Base-by-base conservation (phyloP, 2,329 filamentous ascomycete genomes). In the Setomelanomma holmii region DNA sequence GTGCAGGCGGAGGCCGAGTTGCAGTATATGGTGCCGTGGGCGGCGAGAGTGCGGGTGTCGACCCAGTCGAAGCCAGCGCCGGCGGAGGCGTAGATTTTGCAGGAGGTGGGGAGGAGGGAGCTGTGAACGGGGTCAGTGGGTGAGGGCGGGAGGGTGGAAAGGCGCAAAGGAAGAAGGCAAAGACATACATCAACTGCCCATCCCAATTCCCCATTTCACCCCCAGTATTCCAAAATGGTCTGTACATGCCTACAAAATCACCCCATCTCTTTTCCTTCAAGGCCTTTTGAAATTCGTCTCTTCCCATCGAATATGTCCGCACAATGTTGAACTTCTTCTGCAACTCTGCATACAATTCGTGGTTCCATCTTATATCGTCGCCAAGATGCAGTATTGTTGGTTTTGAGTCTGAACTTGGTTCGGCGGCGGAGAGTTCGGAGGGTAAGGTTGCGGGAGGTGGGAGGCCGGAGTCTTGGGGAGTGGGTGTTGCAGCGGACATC, bases 1-100 rank as follows among this genome's bases (percentile, higher is more conserved):
- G 86, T 86, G 30, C 87, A 87, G 0, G 88, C 87, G 1, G 85
- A 81, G 1, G 87, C 88, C 2, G 85, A 83, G 74, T 91, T 91
- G 78, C 88, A 91, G 75, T 91, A 91, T 45, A 88, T 75, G 56
- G 89, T 83, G 33, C 85, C 87, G 66, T 80, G 80, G 55, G 84
- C 77, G 1, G 84, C 88, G 48, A 91, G 68, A 1, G 83, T 71
- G 63, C 84, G 78, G 21, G 83, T 82, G 68, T 88, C 81, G 4
- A 82, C 84, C 84, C 84, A 86, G 68, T 88, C 84, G 68, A 84
- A 87, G 2, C 85, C 84, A 12, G 85, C 84, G 2, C 85, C 84
- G 1, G 85, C 85, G 14, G 79, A 82, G 14, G 85, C 82, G 68
- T 82, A 86, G 14, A 87, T 79, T 55, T 78, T 81, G 54, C 83